Evolutionary conservation across 495 filamentous ascomycete genomes (phyloP), one percentile per base, ranked within the genome.

Genomic region (Alectoria sarmentosa): DNA sequence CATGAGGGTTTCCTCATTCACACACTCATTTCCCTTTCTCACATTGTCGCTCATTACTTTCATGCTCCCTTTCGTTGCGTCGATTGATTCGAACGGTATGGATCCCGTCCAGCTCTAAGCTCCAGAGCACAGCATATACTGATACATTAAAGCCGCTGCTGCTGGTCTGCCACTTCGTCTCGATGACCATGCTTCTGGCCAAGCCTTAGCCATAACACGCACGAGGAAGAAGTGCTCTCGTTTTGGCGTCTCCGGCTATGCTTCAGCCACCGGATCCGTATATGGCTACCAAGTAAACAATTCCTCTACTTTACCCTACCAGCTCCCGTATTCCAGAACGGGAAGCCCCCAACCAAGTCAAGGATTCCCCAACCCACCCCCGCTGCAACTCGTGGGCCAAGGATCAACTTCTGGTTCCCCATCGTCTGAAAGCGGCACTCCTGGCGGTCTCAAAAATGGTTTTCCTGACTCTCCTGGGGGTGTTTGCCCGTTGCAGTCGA

Each of bases 11-110:
- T 63, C 60, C 52, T 69, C 67, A 57, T 59, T 28, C 23, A 34
- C 44, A 69, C 63, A 38, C 60, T 66, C 67, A 39, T 69, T 69
- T 60, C 30, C 37, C 34, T 66, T 34, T 44, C 66, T 32, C 58
- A 37, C 60, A 13, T 66, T 60, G 58, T 55, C 49, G 17, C 34
- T 62, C 48, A 58, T 64, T 64, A 37, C 48, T 26, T 14, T 48
- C 23, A 38, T 34, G 34, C 46, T 23, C 23, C 21, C 61, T 32
- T 56, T 63, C 19, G 61, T 54, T 56, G 17, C 52, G 48, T 64
- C 61, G 46, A 52, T 60, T 58, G 61, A 61, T 56, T 54, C 36
- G 38, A 56, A 64, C 14, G 49, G 49, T 54, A 54, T 0, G 49
- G 32, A 4, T 54, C 15, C 49, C 28, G 28, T 54, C 49, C 19